These are phyloP conservation scores for Xylaria palmicola DNA, from an alignment of 495 filamentous ascomycete species.

Conservation along the genomic window DNA sequence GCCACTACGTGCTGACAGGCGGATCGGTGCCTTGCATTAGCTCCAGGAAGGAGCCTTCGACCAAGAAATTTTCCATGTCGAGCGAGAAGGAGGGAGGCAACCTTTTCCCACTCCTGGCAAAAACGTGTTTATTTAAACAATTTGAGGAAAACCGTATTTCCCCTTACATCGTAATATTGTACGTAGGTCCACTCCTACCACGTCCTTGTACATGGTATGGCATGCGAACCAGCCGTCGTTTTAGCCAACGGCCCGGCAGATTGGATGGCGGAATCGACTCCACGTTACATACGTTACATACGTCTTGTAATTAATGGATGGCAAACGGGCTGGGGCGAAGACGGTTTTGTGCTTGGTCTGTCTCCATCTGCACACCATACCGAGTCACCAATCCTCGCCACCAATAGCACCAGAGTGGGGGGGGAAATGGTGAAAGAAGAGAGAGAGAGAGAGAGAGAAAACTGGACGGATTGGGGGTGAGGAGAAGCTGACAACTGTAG, in stretches of 20 bases:
- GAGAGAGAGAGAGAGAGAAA: background rate
- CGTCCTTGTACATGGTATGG: background rate
- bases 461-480: no score
- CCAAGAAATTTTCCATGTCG: slow-evolving; percentile 1
- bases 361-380: background rate
- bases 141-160: no score
- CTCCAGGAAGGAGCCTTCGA: background rate
- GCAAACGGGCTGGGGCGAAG: background rate
- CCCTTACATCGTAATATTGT: no score
- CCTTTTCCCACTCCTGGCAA: background rate
- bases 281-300: background rate
- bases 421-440: background rate
- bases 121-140: background rate
- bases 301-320: background rate
- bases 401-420: background rate
- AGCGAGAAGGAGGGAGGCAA: background rate
- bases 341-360: background rate
- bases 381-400: background rate
- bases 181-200: no score
- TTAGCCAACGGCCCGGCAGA: slow-evolving; percentile 10
- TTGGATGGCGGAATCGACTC: background rate
- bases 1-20: slow-evolving; percentile 9
- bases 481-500: slow-evolving; percentile 2
- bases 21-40: slow-evolving; percentile 19
- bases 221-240: background rate